phyloP scores from a whole-genome alignment of 2,329 filamentous ascomycete genomes.

The Hymenoscyphus repandus region DNA sequence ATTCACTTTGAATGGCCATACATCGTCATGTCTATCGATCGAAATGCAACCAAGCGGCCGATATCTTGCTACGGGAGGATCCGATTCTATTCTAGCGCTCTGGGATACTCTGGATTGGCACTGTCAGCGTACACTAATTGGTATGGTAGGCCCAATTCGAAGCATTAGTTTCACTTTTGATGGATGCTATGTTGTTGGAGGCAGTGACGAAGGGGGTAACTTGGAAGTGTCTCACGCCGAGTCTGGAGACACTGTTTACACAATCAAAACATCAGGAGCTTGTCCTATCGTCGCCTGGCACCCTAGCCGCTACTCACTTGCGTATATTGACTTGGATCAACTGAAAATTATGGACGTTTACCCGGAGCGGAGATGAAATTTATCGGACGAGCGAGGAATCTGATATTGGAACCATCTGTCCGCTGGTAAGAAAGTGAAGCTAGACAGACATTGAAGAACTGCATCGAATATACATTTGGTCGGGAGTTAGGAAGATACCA shows the following conservation, averaged over 20 bases:
- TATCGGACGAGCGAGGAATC: not conserved
- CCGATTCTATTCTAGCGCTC: constrained; percentile 68
- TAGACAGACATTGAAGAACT: too few relatives aligned
- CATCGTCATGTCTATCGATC: constrained; percentile 63
- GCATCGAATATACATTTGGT: too few relatives aligned
- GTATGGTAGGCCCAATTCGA: constrained; percentile 64
- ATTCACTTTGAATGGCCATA: constrained; percentile 66
- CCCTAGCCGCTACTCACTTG: constrained; percentile 67
- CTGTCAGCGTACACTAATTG: constrained; percentile 64
- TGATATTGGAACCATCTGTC: not conserved
- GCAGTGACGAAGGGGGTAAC: constrained; percentile 66
- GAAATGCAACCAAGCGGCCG: constrained; percentile 67
- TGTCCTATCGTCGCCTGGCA: constrained; percentile 70
- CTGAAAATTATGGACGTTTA: constrained; percentile 56
- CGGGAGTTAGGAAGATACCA: too few relatives aligned
- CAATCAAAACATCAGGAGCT: constrained; percentile 60
- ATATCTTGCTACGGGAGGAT: constrained; percentile 69
- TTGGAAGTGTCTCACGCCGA: constrained; percentile 68
- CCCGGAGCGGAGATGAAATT: constrained; percentile 25
- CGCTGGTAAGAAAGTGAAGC: not conserved
- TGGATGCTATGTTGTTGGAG: constrained; percentile 67
- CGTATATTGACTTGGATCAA: constrained; percentile 60
- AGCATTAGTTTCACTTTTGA: constrained; percentile 73
- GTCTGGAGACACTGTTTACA: constrained; percentile 67
- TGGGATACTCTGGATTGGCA: constrained; percentile 78